These are phyloP conservation scores for Quercus glauca DNA, from an alignment of 306 rosid genomes.

Conservation along the genomic window DNA sequence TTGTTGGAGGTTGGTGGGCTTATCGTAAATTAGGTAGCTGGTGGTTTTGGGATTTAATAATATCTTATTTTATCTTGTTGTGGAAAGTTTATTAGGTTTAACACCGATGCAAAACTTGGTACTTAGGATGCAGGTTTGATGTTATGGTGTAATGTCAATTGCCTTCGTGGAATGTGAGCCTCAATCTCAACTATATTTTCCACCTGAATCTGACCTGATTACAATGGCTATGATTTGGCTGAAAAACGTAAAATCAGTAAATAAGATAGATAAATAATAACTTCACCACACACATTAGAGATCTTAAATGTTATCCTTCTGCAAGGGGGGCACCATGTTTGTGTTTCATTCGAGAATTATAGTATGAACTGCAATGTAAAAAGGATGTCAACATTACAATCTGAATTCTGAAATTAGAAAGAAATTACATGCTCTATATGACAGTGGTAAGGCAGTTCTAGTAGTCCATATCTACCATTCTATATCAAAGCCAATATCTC, in stretches of 20 bases:
- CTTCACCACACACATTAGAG: background rate
- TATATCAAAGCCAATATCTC: background rate
- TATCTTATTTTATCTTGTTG: background rate
- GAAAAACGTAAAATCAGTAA: background rate
- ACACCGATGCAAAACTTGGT: background rate
- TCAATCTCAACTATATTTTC: background rate
- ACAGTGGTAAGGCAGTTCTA: background rate
- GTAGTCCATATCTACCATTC: background rate
- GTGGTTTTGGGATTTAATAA: background rate
- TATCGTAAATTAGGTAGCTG: conserved; percentile 1
- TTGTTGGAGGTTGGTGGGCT: background rate
- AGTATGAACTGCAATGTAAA: background rate
- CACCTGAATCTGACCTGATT: background rate
- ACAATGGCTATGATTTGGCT: background rate
- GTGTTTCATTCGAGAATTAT: background rate
- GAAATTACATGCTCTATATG: background rate
- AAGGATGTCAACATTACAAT: background rate
- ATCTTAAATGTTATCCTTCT: background rate
- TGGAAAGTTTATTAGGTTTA: conserved; percentile 8
- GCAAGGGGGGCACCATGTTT: background rate
- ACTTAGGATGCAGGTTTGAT: background rate
- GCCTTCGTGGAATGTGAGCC: background rate
- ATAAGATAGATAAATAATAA: background rate
- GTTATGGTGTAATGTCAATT: background rate
- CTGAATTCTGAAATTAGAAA: background rate